Conservation (phyloP, 345 rosid genomes). For the Gossypium herbaceum region DNA sequence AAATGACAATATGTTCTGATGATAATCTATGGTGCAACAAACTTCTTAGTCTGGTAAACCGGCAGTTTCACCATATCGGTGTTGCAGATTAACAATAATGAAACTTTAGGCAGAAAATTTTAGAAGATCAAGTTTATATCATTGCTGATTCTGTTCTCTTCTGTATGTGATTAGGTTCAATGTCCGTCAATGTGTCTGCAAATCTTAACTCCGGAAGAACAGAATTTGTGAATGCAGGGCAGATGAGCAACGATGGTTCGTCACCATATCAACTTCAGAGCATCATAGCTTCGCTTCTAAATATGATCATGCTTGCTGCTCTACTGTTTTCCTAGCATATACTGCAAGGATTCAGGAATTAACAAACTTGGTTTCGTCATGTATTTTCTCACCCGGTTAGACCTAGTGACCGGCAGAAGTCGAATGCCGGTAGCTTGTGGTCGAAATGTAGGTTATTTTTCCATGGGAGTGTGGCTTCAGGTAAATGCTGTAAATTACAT, state of each 20-base stretch:
- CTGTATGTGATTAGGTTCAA: background rate
- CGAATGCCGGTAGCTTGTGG: too few relatives aligned
- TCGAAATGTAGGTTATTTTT: too few relatives aligned
- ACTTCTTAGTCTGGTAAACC: background rate
- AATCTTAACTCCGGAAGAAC: constrained; percentile 49
- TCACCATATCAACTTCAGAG: constrained; percentile 16
- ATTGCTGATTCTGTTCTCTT: background rate
- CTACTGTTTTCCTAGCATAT: constrained; percentile 43
- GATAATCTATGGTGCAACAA: background rate
- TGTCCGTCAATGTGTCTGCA: constrained; percentile 53
- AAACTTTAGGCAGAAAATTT: background rate
- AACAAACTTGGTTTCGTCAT: background rate
- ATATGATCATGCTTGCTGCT: constrained; percentile 23
- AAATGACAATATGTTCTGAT: background rate
- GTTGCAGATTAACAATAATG: background rate
- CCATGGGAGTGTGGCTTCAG: too few relatives aligned
- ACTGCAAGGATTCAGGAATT: background rate
- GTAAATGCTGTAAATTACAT: too few relatives aligned
- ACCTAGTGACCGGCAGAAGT: constrained; percentile 12
- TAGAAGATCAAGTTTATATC: background rate
- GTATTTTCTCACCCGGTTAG: background rate
- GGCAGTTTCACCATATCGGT: background rate
- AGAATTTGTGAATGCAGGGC: constrained; percentile 66
- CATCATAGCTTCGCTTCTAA: constrained; percentile 25
- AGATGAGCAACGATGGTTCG: constrained; percentile 39